Evolutionary conservation across 2,329 filamentous ascomycete species (phyloP).

Genomic region (Bertia moriformis): DNA sequence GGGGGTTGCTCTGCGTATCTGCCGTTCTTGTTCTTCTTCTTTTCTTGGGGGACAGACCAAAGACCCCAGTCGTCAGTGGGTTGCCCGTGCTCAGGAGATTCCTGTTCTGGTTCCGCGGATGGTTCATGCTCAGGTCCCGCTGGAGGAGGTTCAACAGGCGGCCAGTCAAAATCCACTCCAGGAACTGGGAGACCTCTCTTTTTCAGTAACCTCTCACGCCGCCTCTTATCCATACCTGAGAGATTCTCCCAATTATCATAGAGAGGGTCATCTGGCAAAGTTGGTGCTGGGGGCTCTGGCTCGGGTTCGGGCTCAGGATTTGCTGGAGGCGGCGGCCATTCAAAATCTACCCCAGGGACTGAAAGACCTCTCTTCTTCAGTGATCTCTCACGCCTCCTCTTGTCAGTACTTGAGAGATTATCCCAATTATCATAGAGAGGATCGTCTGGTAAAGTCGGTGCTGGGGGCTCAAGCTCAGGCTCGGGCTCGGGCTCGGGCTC

Average conservation of each 20-base stretch:
- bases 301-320: slow-evolving; percentile 2
- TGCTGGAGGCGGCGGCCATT: slow-evolving; percentile 3
- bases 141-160: slow-evolving; percentile 2
- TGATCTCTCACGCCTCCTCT: slow-evolving; percentile 5
- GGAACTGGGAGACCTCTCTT: slow-evolving; percentile 14
- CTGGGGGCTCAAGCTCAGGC: neutral
- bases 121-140: slow-evolving; percentile 1
- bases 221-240: slow-evolving; percentile 6
- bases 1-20: slow-evolving; percentile 11
- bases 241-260: neutral
- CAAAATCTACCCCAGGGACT: slow-evolving; percentile 5
- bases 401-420: too few species aligned
- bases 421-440: neutral
- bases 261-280: neutral
- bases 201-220: slow-evolving; percentile 3
- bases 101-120: neutral
- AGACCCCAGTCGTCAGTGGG: slow-evolving; percentile 14
- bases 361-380: slow-evolving; percentile 13
- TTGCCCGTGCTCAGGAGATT: slow-evolving; percentile 11
- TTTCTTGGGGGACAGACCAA: slow-evolving; percentile 11
- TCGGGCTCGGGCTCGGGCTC: neutral
- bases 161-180: slow-evolving; percentile 3
- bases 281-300: neutral
- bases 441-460: neutral
- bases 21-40: slow-evolving; percentile 23